phyloP scores from a whole-genome alignment of 768 basidiomycete genomes.

The Serendipita vermifera region DNA sequence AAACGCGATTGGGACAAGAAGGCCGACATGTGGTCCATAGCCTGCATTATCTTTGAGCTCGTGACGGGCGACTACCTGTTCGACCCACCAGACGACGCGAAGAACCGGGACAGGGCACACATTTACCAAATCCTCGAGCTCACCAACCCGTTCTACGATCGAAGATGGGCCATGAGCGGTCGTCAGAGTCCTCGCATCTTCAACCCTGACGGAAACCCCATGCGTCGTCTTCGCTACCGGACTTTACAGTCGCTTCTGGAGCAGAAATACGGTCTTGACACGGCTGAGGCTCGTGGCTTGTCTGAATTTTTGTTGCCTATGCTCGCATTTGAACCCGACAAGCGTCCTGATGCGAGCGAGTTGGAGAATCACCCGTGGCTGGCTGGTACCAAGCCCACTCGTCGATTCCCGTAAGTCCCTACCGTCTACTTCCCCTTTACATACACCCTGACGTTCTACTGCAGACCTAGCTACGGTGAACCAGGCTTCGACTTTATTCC shows the following conservation, averaged over 20 bases:
- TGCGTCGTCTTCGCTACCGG: conserved; percentile 29
- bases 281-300: conserved; percentile 42
- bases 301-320: conserved; percentile 63
- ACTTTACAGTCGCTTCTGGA: conserved; percentile 71
- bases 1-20: conserved; percentile 73
- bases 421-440: too few relatives aligned
- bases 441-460: too few relatives aligned
- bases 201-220: conserved; percentile 49
- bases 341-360: conserved; percentile 58
- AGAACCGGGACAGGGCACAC: conserved; percentile 89
- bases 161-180: conserved; percentile 65
- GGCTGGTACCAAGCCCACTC: conserved; percentile 12
- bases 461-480: too few relatives aligned
- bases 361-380: conserved; percentile 71
- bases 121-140: conserved; percentile 92
- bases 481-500: too few relatives aligned
- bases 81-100: conserved; percentile 72
- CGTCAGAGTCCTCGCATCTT: conserved; percentile 78
- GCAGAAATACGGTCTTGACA: conserved; percentile 73
- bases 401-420: conserved; percentile 5
- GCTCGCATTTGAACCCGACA: conserved; percentile 55
- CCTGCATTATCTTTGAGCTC: conserved; percentile 82
- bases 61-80: conserved; percentile 87
- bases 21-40: conserved; percentile 85
- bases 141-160: conserved; percentile 58